Evolutionary conservation across 2,329 filamentous ascomycete genomes (phyloP), one percentile per base, ranked within the genome.

Genomic region (Sporothrix pallida): DNA sequence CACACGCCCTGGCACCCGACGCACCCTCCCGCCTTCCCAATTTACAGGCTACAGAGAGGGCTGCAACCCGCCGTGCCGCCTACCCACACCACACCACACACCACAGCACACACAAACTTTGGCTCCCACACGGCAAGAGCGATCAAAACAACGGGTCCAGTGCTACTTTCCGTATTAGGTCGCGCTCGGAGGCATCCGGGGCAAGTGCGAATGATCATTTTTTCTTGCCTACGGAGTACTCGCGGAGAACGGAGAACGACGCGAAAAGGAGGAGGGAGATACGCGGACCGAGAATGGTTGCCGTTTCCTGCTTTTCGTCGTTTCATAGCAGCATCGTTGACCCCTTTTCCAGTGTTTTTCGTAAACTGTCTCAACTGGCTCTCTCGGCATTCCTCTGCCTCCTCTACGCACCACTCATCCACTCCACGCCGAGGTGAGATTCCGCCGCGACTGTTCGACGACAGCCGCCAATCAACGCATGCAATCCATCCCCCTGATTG

Each of bases 121-220:
- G 31, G 31, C 31, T 37, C 31, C 31, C 31, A 20, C 48, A 56
- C 54, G 56, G 69, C 54, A 71, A 50, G 54, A 71, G 69, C 69
- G 69, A 71, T 71, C 54, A 54, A 48, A 48, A 67, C 48, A 44
- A 37, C 31, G 42, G 46, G 37, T 42, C 42, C 37, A 26, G 37
- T 60, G 37, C 20, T 71, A 58, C 68, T 31, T 58, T 37, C 68
- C 65, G 65, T n/a, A 31, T 68, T 68, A 5, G 44, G 65, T 31
- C n/a, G 23, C 46, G 20, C 37, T 68, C 65, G 65, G 65, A 50
- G 65, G 65, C 46, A 68, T 50, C 65, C 65, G 65, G 65, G 46
- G 46, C 23, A 69, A 15, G 46, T 54, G 44, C 65, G 15, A 37
- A 37, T 37, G 31, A 37, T 37, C 31, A 7, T 37, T 63, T 44